Base-by-base conservation (phyloP, 1,139 yeast species). In the Suhomyces coccinellae region DNA sequence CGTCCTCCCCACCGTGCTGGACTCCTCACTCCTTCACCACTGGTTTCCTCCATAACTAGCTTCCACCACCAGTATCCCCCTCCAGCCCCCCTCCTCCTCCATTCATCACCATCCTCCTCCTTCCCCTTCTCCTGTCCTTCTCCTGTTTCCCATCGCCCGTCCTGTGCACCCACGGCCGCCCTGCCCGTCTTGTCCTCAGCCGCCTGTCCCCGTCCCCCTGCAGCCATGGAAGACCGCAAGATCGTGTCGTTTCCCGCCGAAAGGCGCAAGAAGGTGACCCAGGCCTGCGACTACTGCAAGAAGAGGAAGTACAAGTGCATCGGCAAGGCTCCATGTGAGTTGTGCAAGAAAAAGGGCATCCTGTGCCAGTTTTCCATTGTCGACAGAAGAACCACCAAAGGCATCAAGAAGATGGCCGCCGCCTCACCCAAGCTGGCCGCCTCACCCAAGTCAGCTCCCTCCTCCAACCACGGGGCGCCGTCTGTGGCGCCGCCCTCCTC, bases 291-390 rank as follows among this genome's bases (percentile, higher is more conserved):
- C 49, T 53, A 53, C 45, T 53, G 56, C 49, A 53, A 53, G 50
- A 52, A 52, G 42, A 43, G 56, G 10, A 53, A 53, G 38, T 53
- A 49, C 50, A 51, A 57, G 50, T 65, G 70, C 46, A 55, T 60
- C 16, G 70, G 69, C 8, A 53, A 53, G 35, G 52, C 55, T 4
- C 70, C 70, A 0, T 65, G 70, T 52, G 58, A 54, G 16, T 48
- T 58, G 26, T 65, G 70, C 49, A 43, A 50, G 26, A 62, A 56
- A 52, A 62, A 58, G 48, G 60, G 59, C 11, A 47, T 52, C 20
- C 57, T 54, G 12, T 65, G 70, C 47, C 52, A 56, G 34, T 65
- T 61, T 41, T 61, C 62, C 36, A 59, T 56, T 8, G 53, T 65
- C 15, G 70, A 65, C 41, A 54, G 61, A 36, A 44, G 70, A 37